Base-by-base conservation (phyloP, 2,329 filamentous ascomycete species). In the Sporothrix schenckii region DNA sequence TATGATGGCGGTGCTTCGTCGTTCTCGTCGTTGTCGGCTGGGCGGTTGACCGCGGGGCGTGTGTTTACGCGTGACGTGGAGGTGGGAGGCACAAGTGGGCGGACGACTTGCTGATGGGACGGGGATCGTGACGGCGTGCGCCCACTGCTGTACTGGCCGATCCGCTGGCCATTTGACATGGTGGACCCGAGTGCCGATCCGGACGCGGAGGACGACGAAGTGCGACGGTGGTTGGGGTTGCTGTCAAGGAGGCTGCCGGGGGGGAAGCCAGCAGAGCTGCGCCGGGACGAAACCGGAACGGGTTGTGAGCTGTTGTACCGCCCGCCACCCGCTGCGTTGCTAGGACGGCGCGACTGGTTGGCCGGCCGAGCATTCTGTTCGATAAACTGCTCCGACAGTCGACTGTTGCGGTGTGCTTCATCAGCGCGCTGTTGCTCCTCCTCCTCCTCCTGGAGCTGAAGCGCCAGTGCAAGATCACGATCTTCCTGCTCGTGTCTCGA, bases 401-500 rank as follows among this genome's bases (percentile, higher is more conserved):
- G 82, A 69, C 88, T 88, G 13, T 84, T 83, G 9, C 89, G 85
- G 1, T 89, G 86, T 11, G 86, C 87, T 65, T 88, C 85, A 66
- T 88, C 85, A 7, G 77, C 75, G n/a, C 87, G 86, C 73, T 93
- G 88, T 16, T 89, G 86, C 76, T 93, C 89, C 73, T 97, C 93
- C 79, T 98, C 94, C 78, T 97, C 93, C 76, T 98, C 95, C 78
- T 98, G 94, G 0, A 97, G 86, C 77, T 98, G 95, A 7, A 99
- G 84, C 0, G 94, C 94, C 3, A 98, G 85, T 0, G 95, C 95
- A 41, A 97, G 81, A 72, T 95, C 92, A 72, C 94, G 89, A 76
- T 97, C 94, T 80, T 97, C 88, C 82, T 96, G 86, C 80, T 90
- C 84, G 73, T 84, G 80, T 73, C 81, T 79, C n/a, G 68, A 63